Base-by-base conservation (phyloP, 345 rosid species). In the Melastoma malabathricum region DNA sequence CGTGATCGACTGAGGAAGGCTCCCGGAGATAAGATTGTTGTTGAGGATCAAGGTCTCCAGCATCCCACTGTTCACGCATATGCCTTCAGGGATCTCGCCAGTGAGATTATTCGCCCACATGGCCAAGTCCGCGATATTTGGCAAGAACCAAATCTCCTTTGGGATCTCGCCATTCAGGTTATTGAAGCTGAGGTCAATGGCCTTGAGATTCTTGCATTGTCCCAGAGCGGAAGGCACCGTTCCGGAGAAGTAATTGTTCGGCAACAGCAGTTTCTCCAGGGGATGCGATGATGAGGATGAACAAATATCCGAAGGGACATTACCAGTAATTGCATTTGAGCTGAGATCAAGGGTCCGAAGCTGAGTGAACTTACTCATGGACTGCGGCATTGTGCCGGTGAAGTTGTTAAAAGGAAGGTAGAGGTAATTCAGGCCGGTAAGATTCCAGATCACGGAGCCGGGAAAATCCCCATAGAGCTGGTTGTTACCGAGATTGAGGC, bases 21-120 rank as follows among this genome's bases (percentile, higher is more conserved):
- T 67, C 29, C 97, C 97, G 4, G 61, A 65, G 47, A 89, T 70
- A 25, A 72, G 71, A 68, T 89, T 89, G 75, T 86, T 89, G 79
- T 89, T 89, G 58, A 89, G 83, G 56, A 89, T 86, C 62, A 89
- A 61, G 15, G 86, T 77, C 74, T 83, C 90, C 50, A 89, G 66
- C 58, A 78, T 83, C 34, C 97, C 90, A 54, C 96, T 92, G 10
- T 70, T 47, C 13, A 53, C 59, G 59, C 97, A 89, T 59, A 89
- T 79, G 48, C 68, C 79, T 53, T 81, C 73, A 0, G 97, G 96
- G 60, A 89, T 89, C 41, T 58, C 71, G 10, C 96, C 97, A 2
- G 86, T 77, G 59, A 89, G 84, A 66, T 83, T 86, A 67, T 89
- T 89, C 18, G 97, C 96, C 97, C 97, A 89, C 76, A 89, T 85